Evolutionary conservation across 345 rosid species (phyloP), one percentile per base, ranked within the genome.

Genomic region (Hypericum androsaemum): DNA sequence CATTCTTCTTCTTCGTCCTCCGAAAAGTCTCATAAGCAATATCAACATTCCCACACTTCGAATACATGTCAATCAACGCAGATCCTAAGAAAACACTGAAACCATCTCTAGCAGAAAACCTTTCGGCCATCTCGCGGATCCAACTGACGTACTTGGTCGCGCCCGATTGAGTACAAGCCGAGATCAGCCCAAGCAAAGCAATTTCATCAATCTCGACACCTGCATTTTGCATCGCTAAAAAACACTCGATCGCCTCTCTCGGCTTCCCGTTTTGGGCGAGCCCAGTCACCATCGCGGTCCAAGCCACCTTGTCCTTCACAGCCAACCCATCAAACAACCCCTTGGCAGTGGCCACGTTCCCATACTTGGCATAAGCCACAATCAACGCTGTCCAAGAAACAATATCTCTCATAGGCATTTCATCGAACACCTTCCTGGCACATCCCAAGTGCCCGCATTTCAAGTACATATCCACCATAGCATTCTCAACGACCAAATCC

Each of bases 81-180:
- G 90, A 84, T 10, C 98, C 95, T 7, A 87, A 65, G 47, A 84
- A 63, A 45, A 90, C 84, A 32, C 61, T 61, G 13, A 67, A 59
- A 3, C 46, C 47, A 47, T 70, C 59, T 39, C 71, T 65, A 58
- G 62, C 64, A 7, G 77, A 78, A 12, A 55, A 70, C 14, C 67
- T 71, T 14, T 56, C 61, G 10, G 78, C 81, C 41, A 77, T 62
- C 28, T 73, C 61, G 1, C 65, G 32, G 45, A 80, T 74, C 71
- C 80, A 71, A 17, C 81, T 60, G 1, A 75, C 88, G 64, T 72
- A 75, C 45, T 77, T 74, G 8, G 76, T 58, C 0, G 74, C 78
- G 61, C 95, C 94, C 13, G 84, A 48, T 64, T 88, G 92, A 5
- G 89, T 88, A 69, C 88, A 88, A 0, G 96, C 95, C 0, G 96